Evolutionary conservation across 2,329 filamentous ascomycete genomes (phyloP), one percentile per base, ranked within the genome.

Genomic region (Scedosporium apiospermum): DNA sequence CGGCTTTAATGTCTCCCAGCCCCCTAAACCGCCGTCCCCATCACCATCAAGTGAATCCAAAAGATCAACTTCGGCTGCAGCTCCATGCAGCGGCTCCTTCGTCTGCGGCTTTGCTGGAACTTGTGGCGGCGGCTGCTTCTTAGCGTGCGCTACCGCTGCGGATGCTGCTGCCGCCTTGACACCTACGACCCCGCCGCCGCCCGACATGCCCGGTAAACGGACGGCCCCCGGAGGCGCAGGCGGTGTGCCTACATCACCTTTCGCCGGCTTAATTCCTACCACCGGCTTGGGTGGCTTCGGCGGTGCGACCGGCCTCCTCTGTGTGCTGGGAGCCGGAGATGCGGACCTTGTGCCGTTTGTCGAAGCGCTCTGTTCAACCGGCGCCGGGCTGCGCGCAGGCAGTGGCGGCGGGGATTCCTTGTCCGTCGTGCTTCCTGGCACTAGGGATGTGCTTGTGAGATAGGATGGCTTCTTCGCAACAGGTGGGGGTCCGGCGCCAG

Each of bases 401-500:
- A 70, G 63, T 5, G 67, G 65, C 30, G 70, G 69, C 14, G 58
- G 46, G 30, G 12, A 23, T 16, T 18, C 53, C 53, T 16, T n/a
- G 3, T 42, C 51, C 12, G 4, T 34, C 18, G 41, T 34, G 46
- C 60, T 23, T 26, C 18, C 60, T 10, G 23, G 46, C 26, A 16
- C 12, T 16, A 18, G 21, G n/a, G 9, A 30, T 38, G 26, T 38
- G 16, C 12, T 38, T 9, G 60, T 49, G 9, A 61, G 60, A 21
- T 61, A 61, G 16, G n/a, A 23, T 14, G 87, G 87, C 68, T 89
- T 89, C 70, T 78, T 83, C 23, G 86, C 87, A 59, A 89, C 77
- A 1, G 81, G 82, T 4, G 82, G 84, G n/a, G 73, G 55, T 21
- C 55, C 55, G 12, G 27, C 30, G 5, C 55, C 16, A 4, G 5